Evolutionary conservation across 768 basidiomycete genomes (phyloP).

Genomic region (Panus rudis): DNA sequence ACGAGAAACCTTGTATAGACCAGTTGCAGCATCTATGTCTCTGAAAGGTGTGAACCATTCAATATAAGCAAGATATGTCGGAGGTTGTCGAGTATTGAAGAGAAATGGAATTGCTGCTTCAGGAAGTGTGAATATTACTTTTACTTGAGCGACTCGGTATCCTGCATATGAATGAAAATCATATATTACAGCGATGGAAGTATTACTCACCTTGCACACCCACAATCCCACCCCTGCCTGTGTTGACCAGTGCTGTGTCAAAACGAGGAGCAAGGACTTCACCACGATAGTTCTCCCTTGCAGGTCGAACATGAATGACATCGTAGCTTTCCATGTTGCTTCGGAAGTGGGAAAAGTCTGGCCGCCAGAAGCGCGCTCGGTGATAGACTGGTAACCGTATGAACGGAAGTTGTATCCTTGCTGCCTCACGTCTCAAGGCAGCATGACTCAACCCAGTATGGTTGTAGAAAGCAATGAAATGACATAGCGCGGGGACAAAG

Average conservation of each 20-base stretch:
- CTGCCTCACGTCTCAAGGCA: not conserved
- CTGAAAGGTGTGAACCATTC: not conserved
- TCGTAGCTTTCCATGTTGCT: too few relatives aligned
- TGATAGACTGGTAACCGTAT: not conserved
- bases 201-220: conserved; percentile 1
- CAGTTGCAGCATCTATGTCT: too few relatives aligned
- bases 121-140: not conserved
- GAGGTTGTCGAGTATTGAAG: not conserved
- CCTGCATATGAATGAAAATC: not conserved
- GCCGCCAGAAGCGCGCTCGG: not conserved
- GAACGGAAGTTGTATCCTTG: not conserved
- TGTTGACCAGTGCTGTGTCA: conserved; percentile 5
- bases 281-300: not conserved
- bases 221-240: not conserved
- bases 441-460: not conserved
- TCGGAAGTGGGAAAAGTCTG: not conserved
- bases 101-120: not conserved
- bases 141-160: not conserved
- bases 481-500: not conserved
- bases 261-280: not conserved
- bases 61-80: not conserved
- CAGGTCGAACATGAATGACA: not conserved
- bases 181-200: not conserved
- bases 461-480: not conserved
- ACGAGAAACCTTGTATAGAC: not conserved